These are phyloP conservation scores for Cyclotella choctawhatcheeana DNA, from an alignment of 108 stramenopile species.

Conservation along the genomic window DNA sequence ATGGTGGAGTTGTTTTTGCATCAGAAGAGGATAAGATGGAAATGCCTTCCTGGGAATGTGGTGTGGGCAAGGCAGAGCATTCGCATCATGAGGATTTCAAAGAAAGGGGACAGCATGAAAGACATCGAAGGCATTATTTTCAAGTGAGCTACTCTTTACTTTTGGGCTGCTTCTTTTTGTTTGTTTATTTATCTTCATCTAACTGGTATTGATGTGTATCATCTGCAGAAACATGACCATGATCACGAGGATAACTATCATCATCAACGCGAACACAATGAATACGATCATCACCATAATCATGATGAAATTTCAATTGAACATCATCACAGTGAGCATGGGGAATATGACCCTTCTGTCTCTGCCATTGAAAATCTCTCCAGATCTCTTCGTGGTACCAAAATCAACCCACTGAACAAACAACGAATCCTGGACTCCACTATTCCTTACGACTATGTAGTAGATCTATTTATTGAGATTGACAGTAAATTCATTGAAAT, in stretches of 20 bases:
- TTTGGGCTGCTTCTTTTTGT: neutral
- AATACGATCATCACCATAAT: neutral
- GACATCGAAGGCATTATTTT: neutral
- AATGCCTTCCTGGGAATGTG: conserved; percentile 12
- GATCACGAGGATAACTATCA: neutral
- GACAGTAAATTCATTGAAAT: conserved; percentile 15
- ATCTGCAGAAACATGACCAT: neutral
- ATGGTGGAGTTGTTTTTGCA: neutral
- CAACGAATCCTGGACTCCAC: neutral
- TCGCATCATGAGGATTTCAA: conserved; percentile 10
- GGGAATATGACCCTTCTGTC: conserved; percentile 1
- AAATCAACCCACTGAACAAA: conserved; percentile 17
- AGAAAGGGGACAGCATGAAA: conserved; percentile 3
- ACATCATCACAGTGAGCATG: neutral
- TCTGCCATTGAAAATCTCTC: conserved; percentile 14
- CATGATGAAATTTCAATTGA: no score
- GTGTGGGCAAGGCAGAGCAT: conserved; percentile 6
- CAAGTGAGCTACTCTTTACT: neutral
- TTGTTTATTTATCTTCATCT: neutral
- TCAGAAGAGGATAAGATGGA: neutral
- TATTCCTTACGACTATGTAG: conserved; percentile 21
- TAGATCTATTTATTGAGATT: conserved; percentile 29
- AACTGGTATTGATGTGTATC: neutral
- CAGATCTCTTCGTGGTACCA: conserved; percentile 12
- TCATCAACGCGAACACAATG: neutral